Base-by-base conservation (phyloP, 2,329 filamentous ascomycete species). In the Hymenoscyphus scutula region DNA sequence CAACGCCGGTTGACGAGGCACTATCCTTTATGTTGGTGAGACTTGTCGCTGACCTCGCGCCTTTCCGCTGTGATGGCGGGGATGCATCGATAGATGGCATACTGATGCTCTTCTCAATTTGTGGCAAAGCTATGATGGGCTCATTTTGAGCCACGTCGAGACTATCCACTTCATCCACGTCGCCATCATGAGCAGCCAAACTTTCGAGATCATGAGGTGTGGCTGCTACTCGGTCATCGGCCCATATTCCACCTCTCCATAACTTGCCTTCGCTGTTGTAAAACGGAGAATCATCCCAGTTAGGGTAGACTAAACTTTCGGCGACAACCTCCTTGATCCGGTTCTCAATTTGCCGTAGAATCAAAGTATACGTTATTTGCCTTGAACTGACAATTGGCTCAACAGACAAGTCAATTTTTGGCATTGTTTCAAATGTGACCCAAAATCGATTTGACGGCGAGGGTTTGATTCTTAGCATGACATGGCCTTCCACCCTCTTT, bases 281-380 rank as follows among this genome's bases (percentile, higher is more conserved):
- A 75, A 99, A 98, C 0, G 95, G 92, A 27, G 92, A 84, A 74
- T 99, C 95, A 68, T 99, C 95, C 94, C 95, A 99, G 73, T 96
- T 96, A 0, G 95, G 95, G 61, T 89, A 81, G 1, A 99, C 95
- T 23, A 98, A 76, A 1, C 92, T 97, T 77, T 99, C 95, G 10
- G 90, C 91, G 64, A 99, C 83, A 8, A 97, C 92, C 76, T 97
- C 93, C 72, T 96, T 90, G 74, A 99, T 97, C 57, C 92, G 85
- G 72, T 90, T 96, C 76, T 99, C 95, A 63, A 99, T 98, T 65
- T 96, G 91, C 57, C 92, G 87, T 13, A 98, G 82, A 61, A 99
- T 95, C 63, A 97, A 84, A 1, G 89, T 91, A 75, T 97, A 98
- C 0, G 95, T 98, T 67, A 99, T 97, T 74, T 98, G 94, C 62